A percentile compares a stretch with the other conserved stretches of the same genome.
Evolutionary conservation across 1,284 basidiomycete species (phyloP).

Genomic region (Crucibulum parvulum): DNA sequence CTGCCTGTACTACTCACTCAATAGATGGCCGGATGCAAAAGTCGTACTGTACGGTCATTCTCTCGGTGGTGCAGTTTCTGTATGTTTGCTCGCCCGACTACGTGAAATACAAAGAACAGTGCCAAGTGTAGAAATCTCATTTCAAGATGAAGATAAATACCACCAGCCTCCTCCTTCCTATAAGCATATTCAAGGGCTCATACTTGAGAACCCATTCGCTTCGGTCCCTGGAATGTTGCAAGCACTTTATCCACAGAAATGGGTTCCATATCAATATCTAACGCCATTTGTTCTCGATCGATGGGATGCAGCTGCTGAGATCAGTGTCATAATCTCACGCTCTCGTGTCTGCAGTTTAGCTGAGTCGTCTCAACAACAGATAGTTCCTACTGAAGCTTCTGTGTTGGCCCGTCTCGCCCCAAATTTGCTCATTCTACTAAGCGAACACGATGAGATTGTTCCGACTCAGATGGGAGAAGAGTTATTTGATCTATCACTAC

Average conservation of each 20-base stretch:
- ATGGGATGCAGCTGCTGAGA: slow-evolving; percentile 46
- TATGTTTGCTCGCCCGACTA: slow-evolving; percentile 41
- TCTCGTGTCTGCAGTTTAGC: too few relatives aligned
- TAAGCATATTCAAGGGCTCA: slow-evolving; percentile 39
- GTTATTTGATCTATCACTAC: slow-evolving; percentile 21
- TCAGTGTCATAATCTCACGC: too few relatives aligned
- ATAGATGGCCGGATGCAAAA: slow-evolving; percentile 33
- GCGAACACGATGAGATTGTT: slow-evolving; percentile 55
- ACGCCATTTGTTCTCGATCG: slow-evolving; percentile 49
- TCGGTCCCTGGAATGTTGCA: slow-evolving; percentile 57
- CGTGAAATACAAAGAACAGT: background rate
- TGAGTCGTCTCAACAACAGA: background rate
- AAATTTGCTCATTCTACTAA: slow-evolving; percentile 42
- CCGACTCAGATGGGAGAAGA: slow-evolving; percentile 46
- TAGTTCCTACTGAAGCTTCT: background rate
- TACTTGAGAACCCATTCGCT: slow-evolving; percentile 59
- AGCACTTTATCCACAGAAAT: slow-evolving; percentile 53
- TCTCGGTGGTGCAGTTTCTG: slow-evolving; percentile 51
- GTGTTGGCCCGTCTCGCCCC: slow-evolving; percentile 24
- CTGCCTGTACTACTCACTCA: slow-evolving; percentile 36
- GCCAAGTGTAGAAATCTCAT: too few relatives aligned
- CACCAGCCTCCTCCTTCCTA: slow-evolving; percentile 2
- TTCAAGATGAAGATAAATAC: background rate
- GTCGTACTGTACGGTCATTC: slow-evolving; percentile 58
- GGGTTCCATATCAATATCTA: slow-evolving; percentile 58